Percentiles rank a stretch among this genome's conserved stretches.
Conservation (phyloP, 768 basidiomycete genomes). For the Hygrophorus pudorinus region DNA sequence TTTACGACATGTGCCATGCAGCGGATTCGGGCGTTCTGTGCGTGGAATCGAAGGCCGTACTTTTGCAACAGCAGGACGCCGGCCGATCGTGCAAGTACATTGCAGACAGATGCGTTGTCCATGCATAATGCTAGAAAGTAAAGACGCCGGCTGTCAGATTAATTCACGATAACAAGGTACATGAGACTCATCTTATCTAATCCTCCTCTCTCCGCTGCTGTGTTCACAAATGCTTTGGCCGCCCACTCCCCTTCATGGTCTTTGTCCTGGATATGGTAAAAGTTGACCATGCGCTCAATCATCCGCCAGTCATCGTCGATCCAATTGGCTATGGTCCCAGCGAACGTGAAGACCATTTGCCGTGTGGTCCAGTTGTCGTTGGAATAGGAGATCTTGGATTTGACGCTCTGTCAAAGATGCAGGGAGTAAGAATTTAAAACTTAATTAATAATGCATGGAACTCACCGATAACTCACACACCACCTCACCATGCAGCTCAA, state of each 20-base stretch:
- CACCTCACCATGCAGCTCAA: slow-evolving; percentile 13
- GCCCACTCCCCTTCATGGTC: slow-evolving; percentile 24
- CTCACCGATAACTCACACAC: slow-evolving; percentile 12
- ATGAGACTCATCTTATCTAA: slow-evolving; percentile 25
- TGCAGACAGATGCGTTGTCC: slow-evolving; percentile 25
- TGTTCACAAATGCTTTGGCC: slow-evolving; percentile 19
- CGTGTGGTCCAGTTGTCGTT: slow-evolving; percentile 23
- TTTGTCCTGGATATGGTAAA: slow-evolving; percentile 20
- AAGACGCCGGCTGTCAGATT: background rate
- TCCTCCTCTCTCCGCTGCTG: slow-evolving; percentile 13
- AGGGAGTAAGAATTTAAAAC: background rate
- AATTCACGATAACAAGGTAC: background rate
- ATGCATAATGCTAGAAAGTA: slow-evolving; percentile 13
- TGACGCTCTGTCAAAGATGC: slow-evolving; percentile 9
- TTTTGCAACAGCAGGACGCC: slow-evolving; percentile 12
- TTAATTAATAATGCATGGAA: too few species aligned
- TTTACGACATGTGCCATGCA: slow-evolving; percentile 27
- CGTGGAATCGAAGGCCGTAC: slow-evolving; percentile 16
- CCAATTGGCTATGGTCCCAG: slow-evolving; percentile 19
- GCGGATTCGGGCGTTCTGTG: slow-evolving; percentile 22
- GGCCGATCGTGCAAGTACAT: slow-evolving; percentile 19
- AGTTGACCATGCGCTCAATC: slow-evolving; percentile 22
- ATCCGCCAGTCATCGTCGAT: slow-evolving; percentile 24
- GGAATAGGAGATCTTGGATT: slow-evolving; percentile 16
- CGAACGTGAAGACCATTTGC: slow-evolving; percentile 24